Conservation (phyloP, 257 asterid species). For the Dorcoceras hygrometricum region DNA sequence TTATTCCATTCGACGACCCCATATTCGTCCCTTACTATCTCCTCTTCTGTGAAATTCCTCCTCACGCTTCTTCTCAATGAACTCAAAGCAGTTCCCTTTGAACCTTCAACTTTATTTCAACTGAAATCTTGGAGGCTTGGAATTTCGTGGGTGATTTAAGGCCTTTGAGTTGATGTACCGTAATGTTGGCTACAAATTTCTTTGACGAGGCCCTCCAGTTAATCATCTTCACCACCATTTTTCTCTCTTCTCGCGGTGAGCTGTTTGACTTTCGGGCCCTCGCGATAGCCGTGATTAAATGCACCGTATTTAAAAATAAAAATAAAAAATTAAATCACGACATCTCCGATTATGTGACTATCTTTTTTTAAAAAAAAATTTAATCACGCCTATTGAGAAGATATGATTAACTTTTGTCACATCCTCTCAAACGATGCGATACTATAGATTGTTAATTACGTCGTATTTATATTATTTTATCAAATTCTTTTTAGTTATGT, state of each 20-base stretch:
- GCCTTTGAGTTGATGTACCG: conserved; percentile 38
- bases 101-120: conserved; percentile 72
- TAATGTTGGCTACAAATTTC: conserved; percentile 56
- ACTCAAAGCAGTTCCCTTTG: conserved; percentile 45
- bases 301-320: no score
- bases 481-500: no score
- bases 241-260: background rate
- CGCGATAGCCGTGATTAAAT: no score
- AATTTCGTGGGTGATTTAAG: conserved; percentile 20
- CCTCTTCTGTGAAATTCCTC: conserved; percentile 60
- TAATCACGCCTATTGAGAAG: no score
- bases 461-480: no score
- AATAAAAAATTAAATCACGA: no score
- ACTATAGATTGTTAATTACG: no score
- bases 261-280: conserved; percentile 19
- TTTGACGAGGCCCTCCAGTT: conserved; percentile 68
- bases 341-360: no score
- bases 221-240: conserved; percentile 76
- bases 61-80: conserved; percentile 42
- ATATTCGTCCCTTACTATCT: conserved; percentile 25
- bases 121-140: conserved; percentile 35
- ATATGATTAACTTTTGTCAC: no score
- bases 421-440: no score
- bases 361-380: no score
- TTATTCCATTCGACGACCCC: conserved; percentile 56